Conservation (phyloP, 1,284 basidiomycete genomes). For the Sutorius eximius region DNA sequence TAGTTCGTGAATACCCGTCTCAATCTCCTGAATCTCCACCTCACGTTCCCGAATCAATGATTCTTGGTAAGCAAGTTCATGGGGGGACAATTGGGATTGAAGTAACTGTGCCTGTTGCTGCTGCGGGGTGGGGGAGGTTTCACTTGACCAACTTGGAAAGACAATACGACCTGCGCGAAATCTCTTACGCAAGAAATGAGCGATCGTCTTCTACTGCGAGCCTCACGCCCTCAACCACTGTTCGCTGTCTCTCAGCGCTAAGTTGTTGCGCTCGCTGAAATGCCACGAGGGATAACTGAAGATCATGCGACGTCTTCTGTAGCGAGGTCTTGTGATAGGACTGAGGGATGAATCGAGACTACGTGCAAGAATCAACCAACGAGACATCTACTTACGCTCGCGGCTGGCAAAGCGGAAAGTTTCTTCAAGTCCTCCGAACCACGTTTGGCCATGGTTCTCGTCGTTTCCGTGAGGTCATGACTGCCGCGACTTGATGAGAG, state of each 20-base stretch:
- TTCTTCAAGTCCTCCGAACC: slow-evolving; percentile 92
- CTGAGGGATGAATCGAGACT: slow-evolving; percentile 38
- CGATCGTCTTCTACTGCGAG: slow-evolving; percentile 73
- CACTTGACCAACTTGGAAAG: slow-evolving; percentile 34
- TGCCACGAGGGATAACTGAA: slow-evolving; percentile 83
- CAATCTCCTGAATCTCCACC: slow-evolving; percentile 93
- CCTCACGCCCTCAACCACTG: slow-evolving; percentile 80
- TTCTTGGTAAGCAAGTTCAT: slow-evolving; percentile 96
- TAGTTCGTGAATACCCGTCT: slow-evolving; percentile 95
- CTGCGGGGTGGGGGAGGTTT: slow-evolving; percentile 41
- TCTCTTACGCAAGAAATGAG: slow-evolving; percentile 33
- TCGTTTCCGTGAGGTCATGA: slow-evolving; percentile 91
- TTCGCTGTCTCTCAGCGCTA: slow-evolving; percentile 84
- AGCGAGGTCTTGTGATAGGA: slow-evolving; percentile 75
- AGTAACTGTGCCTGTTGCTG: slow-evolving; percentile 72
- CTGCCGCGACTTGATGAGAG: slow-evolving; percentile 35
- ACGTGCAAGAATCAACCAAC: not conserved
- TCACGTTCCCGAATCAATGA: slow-evolving; percentile 95
- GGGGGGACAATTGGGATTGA: slow-evolving; percentile 76
- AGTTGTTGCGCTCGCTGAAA: slow-evolving; percentile 92
- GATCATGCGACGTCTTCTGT: slow-evolving; percentile 91
- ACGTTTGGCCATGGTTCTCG: slow-evolving; percentile 91
- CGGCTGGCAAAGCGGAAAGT: slow-evolving; percentile 67
- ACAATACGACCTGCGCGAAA: not conserved
- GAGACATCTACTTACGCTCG: slow-evolving; percentile 48